phyloP scores from a whole-genome alignment of 768 basidiomycete species.

The Sporobolomyces phaffii region DNA sequence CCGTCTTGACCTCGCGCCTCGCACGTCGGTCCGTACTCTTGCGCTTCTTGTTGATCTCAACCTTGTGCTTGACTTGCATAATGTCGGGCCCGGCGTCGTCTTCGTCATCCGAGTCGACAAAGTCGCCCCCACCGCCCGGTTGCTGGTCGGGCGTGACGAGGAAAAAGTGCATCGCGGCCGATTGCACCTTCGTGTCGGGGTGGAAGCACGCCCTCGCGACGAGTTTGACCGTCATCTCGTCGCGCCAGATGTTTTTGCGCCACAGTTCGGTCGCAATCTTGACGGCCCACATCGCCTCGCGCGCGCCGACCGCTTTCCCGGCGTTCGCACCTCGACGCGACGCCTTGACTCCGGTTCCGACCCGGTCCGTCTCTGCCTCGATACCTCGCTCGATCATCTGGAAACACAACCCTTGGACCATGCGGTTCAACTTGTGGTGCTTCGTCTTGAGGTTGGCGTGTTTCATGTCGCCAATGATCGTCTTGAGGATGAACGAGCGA shows the following conservation, averaged over 20 bases:
- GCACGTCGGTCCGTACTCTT: constrained; percentile 74
- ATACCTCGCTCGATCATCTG: constrained; percentile 91
- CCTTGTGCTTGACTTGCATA: constrained; percentile 70
- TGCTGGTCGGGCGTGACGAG: constrained; percentile 59
- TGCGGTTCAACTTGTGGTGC: constrained; percentile 92
- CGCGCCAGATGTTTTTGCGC: constrained; percentile 82
- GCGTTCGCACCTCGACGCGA: constrained; percentile 40
- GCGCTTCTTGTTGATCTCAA: constrained; percentile 90
- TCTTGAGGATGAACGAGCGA: constrained; percentile 78
- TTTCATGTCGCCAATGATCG: constrained; percentile 86
- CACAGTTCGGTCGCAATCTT: constrained; percentile 88
- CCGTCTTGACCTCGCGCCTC: constrained; percentile 62
- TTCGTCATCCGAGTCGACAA: constrained; percentile 64
- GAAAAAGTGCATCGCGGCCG: constrained; percentile 91
- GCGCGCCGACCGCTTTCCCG: constrained; percentile 51
- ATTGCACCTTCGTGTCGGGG: constrained; percentile 87
- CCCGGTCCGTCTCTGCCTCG: constrained; percentile 69
- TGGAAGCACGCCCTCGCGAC: constrained; percentile 87
- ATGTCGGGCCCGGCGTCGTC: constrained; percentile 65
- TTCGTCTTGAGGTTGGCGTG: constrained; percentile 80
- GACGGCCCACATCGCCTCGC: constrained; percentile 97
- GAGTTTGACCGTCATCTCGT: constrained; percentile 79
- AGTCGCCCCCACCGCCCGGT: constrained; percentile 54
- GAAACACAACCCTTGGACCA: constrained; percentile 92
- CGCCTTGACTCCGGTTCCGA: constrained; percentile 69